Evolutionary conservation across 2,329 filamentous ascomycete genomes (phyloP).

Genomic region (Scleromitrula shiraiana): DNA sequence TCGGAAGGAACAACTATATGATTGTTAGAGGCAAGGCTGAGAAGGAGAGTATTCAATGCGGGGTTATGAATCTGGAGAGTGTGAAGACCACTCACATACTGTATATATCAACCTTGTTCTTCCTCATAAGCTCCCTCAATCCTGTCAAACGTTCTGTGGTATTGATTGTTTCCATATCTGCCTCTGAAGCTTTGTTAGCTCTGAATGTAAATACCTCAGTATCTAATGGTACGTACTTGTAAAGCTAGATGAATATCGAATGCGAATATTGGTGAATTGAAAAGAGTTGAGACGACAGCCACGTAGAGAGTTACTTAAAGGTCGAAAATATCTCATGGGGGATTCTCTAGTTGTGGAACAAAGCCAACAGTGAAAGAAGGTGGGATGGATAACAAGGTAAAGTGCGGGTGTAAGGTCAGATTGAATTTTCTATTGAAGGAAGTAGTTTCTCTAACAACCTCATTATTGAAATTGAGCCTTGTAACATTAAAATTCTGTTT

Average conservation of each 20-base stretch:
- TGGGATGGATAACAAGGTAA: slow-evolving; percentile 8
- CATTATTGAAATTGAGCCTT: no score
- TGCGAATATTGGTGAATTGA: slow-evolving; percentile 15
- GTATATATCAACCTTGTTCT: slow-evolving; percentile 84
- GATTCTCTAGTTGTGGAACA: slow-evolving; percentile 6
- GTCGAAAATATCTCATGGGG: slow-evolving; percentile 23
- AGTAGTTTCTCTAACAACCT: no score
- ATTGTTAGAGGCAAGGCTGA: slow-evolving; percentile 18
- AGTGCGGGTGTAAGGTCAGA: background rate
- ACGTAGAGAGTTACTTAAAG: slow-evolving; percentile 17
- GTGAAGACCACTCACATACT: slow-evolving; percentile 46
- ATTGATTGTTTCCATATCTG: slow-evolving; percentile 67
- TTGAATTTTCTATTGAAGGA: background rate
- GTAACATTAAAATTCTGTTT: no score
- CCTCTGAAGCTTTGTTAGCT: slow-evolving; percentile 4
- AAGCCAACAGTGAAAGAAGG: background rate
- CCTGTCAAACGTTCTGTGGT: slow-evolving; percentile 68
- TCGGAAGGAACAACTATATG: slow-evolving; percentile 84
- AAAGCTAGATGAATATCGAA: slow-evolving; percentile 19
- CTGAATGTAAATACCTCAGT: background rate
- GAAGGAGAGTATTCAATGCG: no score
- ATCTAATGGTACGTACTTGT: slow-evolving; percentile 8
- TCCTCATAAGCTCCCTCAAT: slow-evolving; percentile 79
- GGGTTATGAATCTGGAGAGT: no score
- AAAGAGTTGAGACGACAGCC: slow-evolving; percentile 2